Evolutionary conservation across 2,329 filamentous ascomycete genomes (phyloP).

Genomic region (Pestalotiopsis sp.): DNA sequence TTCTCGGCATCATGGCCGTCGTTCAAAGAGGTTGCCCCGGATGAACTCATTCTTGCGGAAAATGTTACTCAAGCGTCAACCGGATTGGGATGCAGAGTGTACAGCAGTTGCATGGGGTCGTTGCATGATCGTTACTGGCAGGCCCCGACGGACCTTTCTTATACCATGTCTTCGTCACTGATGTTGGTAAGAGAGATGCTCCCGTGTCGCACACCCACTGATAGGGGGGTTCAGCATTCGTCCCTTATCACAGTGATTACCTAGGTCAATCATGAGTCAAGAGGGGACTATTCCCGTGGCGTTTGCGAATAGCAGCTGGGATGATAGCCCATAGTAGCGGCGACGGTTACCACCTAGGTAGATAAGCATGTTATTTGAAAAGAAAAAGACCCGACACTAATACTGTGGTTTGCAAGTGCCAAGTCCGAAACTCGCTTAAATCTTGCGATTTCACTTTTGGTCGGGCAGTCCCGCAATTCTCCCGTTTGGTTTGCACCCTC

Average conservation of each 20-base stretch:
- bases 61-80: background rate
- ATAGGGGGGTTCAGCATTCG: background rate
- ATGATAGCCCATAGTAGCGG: background rate
- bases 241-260: background rate
- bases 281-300: background rate
- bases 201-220: background rate
- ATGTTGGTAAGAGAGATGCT: too few relatives aligned
- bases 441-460: too few relatives aligned
- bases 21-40: background rate
- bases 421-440: too few relatives aligned
- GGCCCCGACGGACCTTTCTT: too few relatives aligned
- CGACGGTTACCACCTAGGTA: background rate
- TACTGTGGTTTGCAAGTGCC: too few relatives aligned
- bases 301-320: background rate
- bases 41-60: background rate
- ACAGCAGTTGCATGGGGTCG: too few relatives aligned
- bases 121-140: too few relatives aligned
- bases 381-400: background rate
- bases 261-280: background rate
- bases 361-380: background rate
- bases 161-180: too few relatives aligned
- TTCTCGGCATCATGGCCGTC: slow-evolving; percentile 14
- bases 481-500: too few relatives aligned
- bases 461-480: too few relatives aligned
- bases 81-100: too few relatives aligned